Percentiles rank a stretch among this genome's conserved stretches.
These are phyloP conservation scores for Trametes meyenii DNA, from an alignment of 768 basidiomycete genomes.

Conservation along the genomic window DNA sequence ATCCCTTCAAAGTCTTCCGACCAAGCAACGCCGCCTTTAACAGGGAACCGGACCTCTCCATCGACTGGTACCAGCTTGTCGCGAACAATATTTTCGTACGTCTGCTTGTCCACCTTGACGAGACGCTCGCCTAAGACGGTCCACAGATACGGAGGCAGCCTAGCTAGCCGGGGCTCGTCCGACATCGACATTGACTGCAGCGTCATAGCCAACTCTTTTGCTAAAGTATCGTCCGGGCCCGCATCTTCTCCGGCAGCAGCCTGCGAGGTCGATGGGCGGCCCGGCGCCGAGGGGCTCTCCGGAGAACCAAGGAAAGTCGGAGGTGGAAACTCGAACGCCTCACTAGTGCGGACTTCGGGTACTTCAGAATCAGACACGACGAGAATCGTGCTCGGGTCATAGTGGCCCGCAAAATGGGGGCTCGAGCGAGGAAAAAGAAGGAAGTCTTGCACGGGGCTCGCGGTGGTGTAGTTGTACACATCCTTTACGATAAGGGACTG, in stretches of 20 bases:
- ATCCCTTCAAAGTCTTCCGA: constrained; percentile 53
- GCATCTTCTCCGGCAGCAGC: constrained; percentile 4
- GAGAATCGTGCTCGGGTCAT: constrained; percentile 71
- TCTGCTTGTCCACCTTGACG: constrained; percentile 48
- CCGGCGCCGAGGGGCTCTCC: not conserved
- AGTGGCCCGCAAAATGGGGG: constrained; percentile 69
- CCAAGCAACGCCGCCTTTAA: constrained; percentile 58
- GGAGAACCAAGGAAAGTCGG: constrained; percentile 35
- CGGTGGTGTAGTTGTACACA: constrained; percentile 59
- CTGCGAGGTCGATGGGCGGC: not conserved
- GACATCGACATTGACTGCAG: constrained; percentile 42
- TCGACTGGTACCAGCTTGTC: constrained; percentile 32
- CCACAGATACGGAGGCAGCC: constrained; percentile 42
- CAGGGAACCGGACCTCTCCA: constrained; percentile 14
- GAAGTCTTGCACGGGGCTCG: constrained; percentile 74
- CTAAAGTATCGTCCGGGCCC: constrained; percentile 27
- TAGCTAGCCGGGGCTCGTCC: constrained; percentile 41
- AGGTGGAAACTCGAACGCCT: constrained; percentile 76
- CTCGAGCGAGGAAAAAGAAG: constrained; percentile 68
- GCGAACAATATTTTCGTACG: constrained; percentile 45
- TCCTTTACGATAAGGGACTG: constrained; percentile 54
- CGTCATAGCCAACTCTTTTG: constrained; percentile 45
- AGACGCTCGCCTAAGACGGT: constrained; percentile 49
- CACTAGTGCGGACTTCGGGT: constrained; percentile 51
- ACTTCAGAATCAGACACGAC: constrained; percentile 54